Evolutionary conservation across 768 basidiomycete species (phyloP).

Genomic region (Agrocybe pediades): DNA sequence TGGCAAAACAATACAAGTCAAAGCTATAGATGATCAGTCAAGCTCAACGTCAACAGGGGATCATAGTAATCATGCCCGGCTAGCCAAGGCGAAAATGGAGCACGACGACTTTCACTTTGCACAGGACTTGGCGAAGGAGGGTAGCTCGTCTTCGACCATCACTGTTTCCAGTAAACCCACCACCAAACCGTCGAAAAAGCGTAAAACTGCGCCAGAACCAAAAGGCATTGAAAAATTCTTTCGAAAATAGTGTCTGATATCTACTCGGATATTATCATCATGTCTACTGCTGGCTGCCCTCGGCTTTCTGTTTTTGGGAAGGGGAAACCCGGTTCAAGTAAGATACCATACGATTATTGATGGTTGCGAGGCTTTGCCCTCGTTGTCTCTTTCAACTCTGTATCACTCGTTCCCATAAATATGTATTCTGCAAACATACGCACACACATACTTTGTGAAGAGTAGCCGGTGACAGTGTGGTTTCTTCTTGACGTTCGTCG

Average conservation of each 20-base stretch:
- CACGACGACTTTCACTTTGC: slow-evolving; percentile 93
- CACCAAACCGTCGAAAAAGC: slow-evolving; percentile 29
- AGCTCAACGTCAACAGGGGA: slow-evolving; percentile 20
- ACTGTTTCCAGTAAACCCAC: slow-evolving; percentile 16
- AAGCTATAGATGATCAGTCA: slow-evolving; percentile 21
- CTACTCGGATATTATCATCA: not conserved
- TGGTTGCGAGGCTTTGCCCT: slow-evolving; percentile 13
- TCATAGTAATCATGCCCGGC: slow-evolving; percentile 23
- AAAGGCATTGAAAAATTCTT: slow-evolving; percentile 45
- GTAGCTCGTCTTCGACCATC: slow-evolving; percentile 17
- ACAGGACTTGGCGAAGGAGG: slow-evolving; percentile 62
- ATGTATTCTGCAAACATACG: slow-evolving; percentile 14
- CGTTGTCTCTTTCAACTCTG: slow-evolving; percentile 1
- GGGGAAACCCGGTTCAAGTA: not conserved
- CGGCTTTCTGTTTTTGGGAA: not conserved
- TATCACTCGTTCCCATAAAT: not conserved
- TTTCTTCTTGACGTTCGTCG: slow-evolving; percentile 14
- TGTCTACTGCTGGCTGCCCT: not conserved
- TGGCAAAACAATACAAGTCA: slow-evolving; percentile 43
- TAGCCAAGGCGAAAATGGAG: slow-evolving; percentile 57
- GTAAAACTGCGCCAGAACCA: slow-evolving; percentile 23
- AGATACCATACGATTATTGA: slow-evolving; percentile 3
- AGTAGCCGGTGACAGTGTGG: not conserved
- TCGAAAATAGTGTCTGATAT: slow-evolving; percentile 24
- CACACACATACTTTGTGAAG: slow-evolving; percentile 13